Percentiles rank a stretch among this genome's conserved stretches.
phyloP scores from a whole-genome alignment of 345 rosid species.

The Hirschfeldia incana region DNA sequence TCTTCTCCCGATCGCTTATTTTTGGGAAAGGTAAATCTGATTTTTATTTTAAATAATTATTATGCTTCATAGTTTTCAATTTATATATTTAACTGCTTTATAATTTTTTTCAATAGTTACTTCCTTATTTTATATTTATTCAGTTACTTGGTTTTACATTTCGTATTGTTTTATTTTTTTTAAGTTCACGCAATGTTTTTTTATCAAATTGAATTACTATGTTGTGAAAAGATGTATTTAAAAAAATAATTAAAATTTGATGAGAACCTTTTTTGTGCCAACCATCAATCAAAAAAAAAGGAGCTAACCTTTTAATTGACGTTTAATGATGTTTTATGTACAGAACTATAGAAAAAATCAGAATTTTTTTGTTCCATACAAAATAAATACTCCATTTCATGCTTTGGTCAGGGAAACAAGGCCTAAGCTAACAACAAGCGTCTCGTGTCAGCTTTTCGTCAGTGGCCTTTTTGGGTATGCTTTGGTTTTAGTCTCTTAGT shows the following conservation, averaged over 20 bases:
- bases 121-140: neutral
- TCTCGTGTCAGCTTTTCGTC: slow-evolving; percentile 55
- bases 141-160: neutral
- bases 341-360: neutral
- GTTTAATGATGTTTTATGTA: neutral
- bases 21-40: slow-evolving; percentile 52
- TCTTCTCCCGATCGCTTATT: slow-evolving; percentile 57
- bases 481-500: neutral
- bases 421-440: slow-evolving; percentile 58
- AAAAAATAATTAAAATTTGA: too few relatives aligned
- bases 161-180: neutral
- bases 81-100: neutral
- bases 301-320: neutral
- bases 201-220: too few relatives aligned
- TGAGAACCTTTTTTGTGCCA: too few relatives aligned
- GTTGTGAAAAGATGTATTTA: neutral
- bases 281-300: neutral
- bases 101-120: neutral
- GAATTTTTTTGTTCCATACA: neutral
- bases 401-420: slow-evolving; percentile 55
- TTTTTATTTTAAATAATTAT: neutral
- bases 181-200: too few relatives aligned
- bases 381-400: neutral
- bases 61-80: neutral
- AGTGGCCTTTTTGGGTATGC: slow-evolving; percentile 69